A percentile compares a stretch with the other conserved stretches of the same genome.
phyloP scores from a whole-genome alignment of 768 basidiomycete species.

The Phanerochaete sordida region DNA sequence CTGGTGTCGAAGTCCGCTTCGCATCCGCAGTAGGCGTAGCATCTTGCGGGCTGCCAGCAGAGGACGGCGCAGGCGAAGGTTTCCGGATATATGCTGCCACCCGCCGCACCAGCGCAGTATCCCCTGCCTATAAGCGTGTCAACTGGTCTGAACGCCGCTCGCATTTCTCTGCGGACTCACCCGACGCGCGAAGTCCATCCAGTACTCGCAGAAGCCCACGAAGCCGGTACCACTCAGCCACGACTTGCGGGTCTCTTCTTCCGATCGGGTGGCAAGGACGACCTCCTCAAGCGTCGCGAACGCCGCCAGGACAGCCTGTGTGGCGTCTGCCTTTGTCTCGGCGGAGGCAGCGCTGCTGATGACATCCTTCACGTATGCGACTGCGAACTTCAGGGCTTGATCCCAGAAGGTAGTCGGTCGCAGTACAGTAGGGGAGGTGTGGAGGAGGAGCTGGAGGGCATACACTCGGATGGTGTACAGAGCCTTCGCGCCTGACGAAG shows the following conservation, averaged over 20 bases:
- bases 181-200: conserved; percentile 63
- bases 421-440: conserved; percentile 42
- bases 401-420: conserved; percentile 66
- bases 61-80: not conserved
- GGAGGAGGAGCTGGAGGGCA: conserved; percentile 44
- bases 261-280: conserved; percentile 30
- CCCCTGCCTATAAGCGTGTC: conserved; percentile 42
- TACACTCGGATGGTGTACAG: conserved; percentile 39
- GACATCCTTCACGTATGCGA: conserved; percentile 30
- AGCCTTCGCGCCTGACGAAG: conserved; percentile 12
- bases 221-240: conserved; percentile 55
- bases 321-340: conserved; percentile 29
- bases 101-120: conserved; percentile 28
- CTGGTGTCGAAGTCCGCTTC: not conserved
- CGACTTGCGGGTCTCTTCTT: conserved; percentile 21
- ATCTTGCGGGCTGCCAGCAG: not conserved
- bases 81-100: not conserved
- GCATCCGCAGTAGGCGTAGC: not conserved
- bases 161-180: too few species aligned
- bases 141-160: too few species aligned
- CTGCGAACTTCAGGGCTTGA: conserved; percentile 52
- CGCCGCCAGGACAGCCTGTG: conserved; percentile 35
- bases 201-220: conserved; percentile 64
- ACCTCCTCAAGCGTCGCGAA: conserved; percentile 42
- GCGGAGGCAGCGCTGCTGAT: not conserved